phyloP scores from a whole-genome alignment of 306 rosid genomes.

The Ziziphus jujuba region DNA sequence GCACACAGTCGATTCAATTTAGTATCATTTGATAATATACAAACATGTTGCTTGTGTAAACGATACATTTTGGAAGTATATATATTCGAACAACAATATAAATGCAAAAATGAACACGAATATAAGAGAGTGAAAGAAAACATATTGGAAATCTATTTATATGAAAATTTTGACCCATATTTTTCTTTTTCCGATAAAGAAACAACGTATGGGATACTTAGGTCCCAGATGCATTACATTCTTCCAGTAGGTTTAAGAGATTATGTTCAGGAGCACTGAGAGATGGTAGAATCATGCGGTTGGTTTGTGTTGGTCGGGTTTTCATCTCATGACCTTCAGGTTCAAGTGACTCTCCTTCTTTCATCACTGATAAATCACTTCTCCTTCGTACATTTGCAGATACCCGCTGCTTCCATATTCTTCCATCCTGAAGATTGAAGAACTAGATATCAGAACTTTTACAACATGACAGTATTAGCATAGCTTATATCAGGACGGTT shows the following conservation, averaged over 20 bases:
- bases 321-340: slow-evolving; percentile 38
- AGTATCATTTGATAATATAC: too few species aligned
- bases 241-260: slow-evolving; percentile 80
- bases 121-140: background rate
- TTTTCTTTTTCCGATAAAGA: background rate
- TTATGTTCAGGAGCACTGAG: slow-evolving; percentile 91
- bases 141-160: background rate
- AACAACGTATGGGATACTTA: slow-evolving; percentile 14
- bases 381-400: slow-evolving; percentile 71
- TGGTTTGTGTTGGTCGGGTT: slow-evolving; percentile 51
- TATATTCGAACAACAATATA: slow-evolving; percentile 16
- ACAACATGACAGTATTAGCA: slow-evolving; percentile 4
- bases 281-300: slow-evolving; percentile 78
- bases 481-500: background rate
- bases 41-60: too few species aligned
- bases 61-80: slow-evolving; percentile 28
- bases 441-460: slow-evolving; percentile 24
- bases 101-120: background rate
- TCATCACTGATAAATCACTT: slow-evolving; percentile 74
- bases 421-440: slow-evolving; percentile 68
- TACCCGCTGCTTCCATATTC: slow-evolving; percentile 92
- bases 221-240: slow-evolving; percentile 75
- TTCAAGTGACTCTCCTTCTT: slow-evolving; percentile 56
- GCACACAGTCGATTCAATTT: too few species aligned
- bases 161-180: background rate